Evolutionary conservation across 192 early-diverging fungal species (phyloP), one percentile per base, ranked within the genome.

Genomic region (Jimgerdemannia lactiflua): DNA sequence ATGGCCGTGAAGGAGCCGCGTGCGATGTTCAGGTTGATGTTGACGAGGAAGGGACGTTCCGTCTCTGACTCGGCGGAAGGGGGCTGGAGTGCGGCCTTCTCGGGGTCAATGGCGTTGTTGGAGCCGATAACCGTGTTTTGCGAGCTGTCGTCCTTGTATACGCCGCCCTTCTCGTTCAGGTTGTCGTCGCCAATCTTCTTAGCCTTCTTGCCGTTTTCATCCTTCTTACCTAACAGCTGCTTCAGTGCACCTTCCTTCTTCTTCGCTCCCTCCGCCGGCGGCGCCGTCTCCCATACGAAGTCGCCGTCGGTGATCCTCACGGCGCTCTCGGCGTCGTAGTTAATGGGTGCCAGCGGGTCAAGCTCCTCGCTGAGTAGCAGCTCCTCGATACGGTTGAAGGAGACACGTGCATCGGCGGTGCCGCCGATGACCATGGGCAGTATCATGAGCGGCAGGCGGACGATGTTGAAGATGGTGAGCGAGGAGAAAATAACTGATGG

Each of bases 1-100:
- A 98, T 79, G 0, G 92, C 94, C 0, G 94, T 91, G 18, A 98
- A 86, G 20, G 87, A 70, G 65, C 92, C 77, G n/a, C 79, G 74
- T 10, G 54, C 54, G 39, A 79, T 54, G 3, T 79, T 7, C 10
- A 86, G 20, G 39, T 84, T 76, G 71, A 86, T 82, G 29, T 79
- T 74, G 84, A 49, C 78, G 73, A 75, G 78, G 65, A 78, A 89
- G 71, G 59, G 71, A 75, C 29, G 74, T 84, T 14, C 68, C 41
- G 3, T 71, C 59, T 0, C 19, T 40, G 43, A 10, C 39, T 19
- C n/a, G 41, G 42, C 19, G 64, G 71, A 42, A n/a, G 72, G 18
- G 73, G 54, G 42, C 76, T 43, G 2, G 69, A 69, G 42, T 19
- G 75, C 42, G 20, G 71, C 14, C 75, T 77, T 9, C 71, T 76